Evolutionary conservation across 2,329 filamentous ascomycete species (phyloP).

Genomic region (Lojkania enalia): DNA sequence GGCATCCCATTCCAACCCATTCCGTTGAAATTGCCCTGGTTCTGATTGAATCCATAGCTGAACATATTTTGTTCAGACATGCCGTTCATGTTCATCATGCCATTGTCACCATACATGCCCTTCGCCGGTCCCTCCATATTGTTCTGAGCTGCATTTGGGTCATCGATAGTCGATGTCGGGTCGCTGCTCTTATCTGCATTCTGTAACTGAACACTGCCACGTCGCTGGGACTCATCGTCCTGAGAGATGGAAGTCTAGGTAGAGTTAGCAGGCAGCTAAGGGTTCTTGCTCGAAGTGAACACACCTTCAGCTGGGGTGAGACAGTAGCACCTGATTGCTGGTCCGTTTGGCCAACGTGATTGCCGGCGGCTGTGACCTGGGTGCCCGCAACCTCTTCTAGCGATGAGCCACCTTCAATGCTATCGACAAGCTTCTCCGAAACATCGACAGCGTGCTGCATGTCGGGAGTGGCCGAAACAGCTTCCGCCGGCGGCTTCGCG

Average conservation of each 20-base stretch:
- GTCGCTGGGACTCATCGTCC: conserved; percentile 16
- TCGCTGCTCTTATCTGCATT: conserved; percentile 20
- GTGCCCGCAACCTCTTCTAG: conserved; percentile 12
- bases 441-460: conserved; percentile 22
- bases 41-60: conserved; percentile 50
- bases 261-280: not conserved
- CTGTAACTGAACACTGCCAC: conserved; percentile 23
- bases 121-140: conserved; percentile 11
- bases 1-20: conserved; percentile 63
- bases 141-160: conserved; percentile 21
- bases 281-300: not conserved
- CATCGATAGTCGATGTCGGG: conserved; percentile 20
- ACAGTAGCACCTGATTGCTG: not conserved
- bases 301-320: not conserved
- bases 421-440: conserved; percentile 34
- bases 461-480: conserved; percentile 24
- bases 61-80: conserved; percentile 28
- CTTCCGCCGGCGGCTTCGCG: conserved; percentile 30
- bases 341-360: no score
- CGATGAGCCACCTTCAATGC: conserved; percentile 23
- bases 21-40: conserved; percentile 54
- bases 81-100: conserved; percentile 29
- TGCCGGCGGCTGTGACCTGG: not conserved
- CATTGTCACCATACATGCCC: conserved; percentile 26
- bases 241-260: not conserved